Evolutionary conservation across 495 filamentous ascomycete genomes (phyloP).

Genomic region (Monascus purpureus): DNA sequence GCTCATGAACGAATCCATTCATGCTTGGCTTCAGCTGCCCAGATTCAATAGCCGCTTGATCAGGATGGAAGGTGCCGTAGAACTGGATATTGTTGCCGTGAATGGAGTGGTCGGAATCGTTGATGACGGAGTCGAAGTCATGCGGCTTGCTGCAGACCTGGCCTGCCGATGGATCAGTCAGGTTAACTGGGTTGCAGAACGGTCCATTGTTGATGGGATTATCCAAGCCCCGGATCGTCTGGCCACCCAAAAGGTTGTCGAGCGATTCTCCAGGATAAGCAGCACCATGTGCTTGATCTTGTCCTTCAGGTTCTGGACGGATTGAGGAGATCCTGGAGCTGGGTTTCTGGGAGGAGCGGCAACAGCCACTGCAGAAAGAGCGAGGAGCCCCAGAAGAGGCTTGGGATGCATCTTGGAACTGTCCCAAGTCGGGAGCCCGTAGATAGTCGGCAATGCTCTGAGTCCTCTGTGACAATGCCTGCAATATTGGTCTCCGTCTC

Average conservation of each 20-base stretch:
- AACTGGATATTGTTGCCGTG: slow-evolving; percentile 38
- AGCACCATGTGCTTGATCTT: slow-evolving; percentile 36
- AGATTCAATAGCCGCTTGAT: slow-evolving; percentile 21
- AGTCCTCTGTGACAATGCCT: too few relatives aligned
- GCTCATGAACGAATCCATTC: slow-evolving; percentile 36
- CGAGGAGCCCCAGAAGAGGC: too few relatives aligned
- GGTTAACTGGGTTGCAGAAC: slow-evolving; percentile 30
- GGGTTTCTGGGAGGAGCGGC: too few relatives aligned
- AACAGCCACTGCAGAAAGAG: too few relatives aligned
- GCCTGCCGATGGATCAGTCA: slow-evolving; percentile 22
- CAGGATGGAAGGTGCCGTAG: slow-evolving; percentile 28
- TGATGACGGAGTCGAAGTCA: slow-evolving; percentile 27
- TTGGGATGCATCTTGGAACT: too few relatives aligned
- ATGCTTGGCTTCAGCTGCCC: slow-evolving; percentile 20
- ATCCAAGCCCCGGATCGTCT: slow-evolving; percentile 18
- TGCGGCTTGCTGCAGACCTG: slow-evolving; percentile 25
- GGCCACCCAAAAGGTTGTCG: slow-evolving; percentile 30
- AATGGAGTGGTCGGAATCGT: slow-evolving; percentile 38
- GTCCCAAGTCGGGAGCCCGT: too few relatives aligned
- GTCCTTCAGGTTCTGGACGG: slow-evolving; percentile 20
- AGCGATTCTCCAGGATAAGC: slow-evolving; percentile 33
- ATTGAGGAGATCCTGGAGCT: slow-evolving; percentile 5
- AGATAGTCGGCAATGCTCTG: too few relatives aligned
- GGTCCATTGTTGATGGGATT: slow-evolving; percentile 32
- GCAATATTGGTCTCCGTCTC: too few relatives aligned